Evolutionary conservation across 495 filamentous ascomycete species (phyloP).

Genomic region (Penicillium pulvis): DNA sequence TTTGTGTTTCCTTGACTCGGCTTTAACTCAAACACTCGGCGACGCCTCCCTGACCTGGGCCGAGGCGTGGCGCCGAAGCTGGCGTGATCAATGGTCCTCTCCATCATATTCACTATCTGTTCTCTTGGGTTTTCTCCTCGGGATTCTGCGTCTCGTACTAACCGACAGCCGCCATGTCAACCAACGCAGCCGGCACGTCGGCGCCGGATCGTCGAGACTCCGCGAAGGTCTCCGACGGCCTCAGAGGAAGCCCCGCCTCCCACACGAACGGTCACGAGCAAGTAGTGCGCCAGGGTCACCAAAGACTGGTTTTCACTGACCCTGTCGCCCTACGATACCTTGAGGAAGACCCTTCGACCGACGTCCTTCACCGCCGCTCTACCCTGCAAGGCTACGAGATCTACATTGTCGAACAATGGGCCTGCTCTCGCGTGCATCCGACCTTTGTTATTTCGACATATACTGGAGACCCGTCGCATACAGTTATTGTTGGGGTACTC

Average conservation of each 20-base stretch:
- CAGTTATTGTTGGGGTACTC: constrained; percentile 76
- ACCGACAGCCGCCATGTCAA: constrained; percentile 26
- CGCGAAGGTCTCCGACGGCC: constrained; percentile 23
- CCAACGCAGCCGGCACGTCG: constrained; percentile 24
- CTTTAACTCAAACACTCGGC: constrained; percentile 23
- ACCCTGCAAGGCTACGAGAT: constrained; percentile 83
- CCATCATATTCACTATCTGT: constrained; percentile 10
- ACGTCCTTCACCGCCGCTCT: constrained; percentile 68
- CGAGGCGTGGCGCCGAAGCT: constrained; percentile 12
- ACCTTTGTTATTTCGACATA: constrained; percentile 93
- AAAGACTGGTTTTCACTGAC: constrained; percentile 69
- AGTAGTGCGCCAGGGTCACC: constrained; percentile 36
- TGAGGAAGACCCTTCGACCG: constrained; percentile 80
- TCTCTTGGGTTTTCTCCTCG: constrained; percentile 11
- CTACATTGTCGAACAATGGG: constrained; percentile 98
- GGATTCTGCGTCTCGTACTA: constrained; percentile 1
- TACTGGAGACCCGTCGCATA: constrained; percentile 82
- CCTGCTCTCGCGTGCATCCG: constrained; percentile 84
- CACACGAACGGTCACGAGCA: constrained; percentile 23
- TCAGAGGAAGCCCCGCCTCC: constrained; percentile 30
- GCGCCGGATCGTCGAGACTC: constrained; percentile 25
- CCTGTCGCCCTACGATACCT: constrained; percentile 81
- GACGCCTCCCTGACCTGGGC: constrained; percentile 29
- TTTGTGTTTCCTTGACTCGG: constrained; percentile 22
- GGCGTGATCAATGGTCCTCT: constrained; percentile 13